Conservation (phyloP, 345 rosid genomes). For the Hibiscus tridactylites region DNA sequence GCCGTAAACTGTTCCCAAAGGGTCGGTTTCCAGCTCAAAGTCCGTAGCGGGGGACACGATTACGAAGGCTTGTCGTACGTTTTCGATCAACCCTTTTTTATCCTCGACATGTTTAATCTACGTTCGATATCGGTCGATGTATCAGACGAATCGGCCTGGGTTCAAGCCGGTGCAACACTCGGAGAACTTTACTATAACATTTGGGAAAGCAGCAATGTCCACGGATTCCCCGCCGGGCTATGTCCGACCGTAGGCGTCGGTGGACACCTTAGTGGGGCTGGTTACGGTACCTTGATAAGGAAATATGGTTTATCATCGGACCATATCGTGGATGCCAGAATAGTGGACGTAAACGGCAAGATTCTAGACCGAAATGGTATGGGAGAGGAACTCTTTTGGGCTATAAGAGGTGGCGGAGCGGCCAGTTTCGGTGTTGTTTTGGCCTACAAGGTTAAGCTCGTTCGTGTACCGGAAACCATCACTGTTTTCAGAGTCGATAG, state of each 20-base stretch:
- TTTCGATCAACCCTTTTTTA: constrained; percentile 4
- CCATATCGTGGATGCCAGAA: neutral
- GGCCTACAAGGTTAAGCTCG: constrained; percentile 28
- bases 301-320: constrained; percentile 20
- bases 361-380: constrained; percentile 7
- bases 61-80: constrained; percentile 12
- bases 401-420: constrained; percentile 33
- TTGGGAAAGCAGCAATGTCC: neutral
- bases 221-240: constrained; percentile 18
- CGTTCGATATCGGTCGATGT: constrained; percentile 3
- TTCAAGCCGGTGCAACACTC: constrained; percentile 16
- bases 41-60: constrained; percentile 18
- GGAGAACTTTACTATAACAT: constrained; percentile 7
- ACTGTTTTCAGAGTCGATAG: constrained; percentile 22
- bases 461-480: constrained; percentile 26
- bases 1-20: neutral
- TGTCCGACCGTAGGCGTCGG: constrained; percentile 19
- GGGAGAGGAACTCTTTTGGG: constrained; percentile 40
- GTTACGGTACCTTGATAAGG: neutral
- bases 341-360: neutral
- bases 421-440: constrained; percentile 33
- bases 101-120: constrained; percentile 16
- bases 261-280: constrained; percentile 22
- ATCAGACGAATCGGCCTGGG: constrained; percentile 14
- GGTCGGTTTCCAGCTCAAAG: neutral